These are phyloP conservation scores for Grigorovia humatica DNA, from an alignment of 805 yeast species.

Conservation along the genomic window DNA sequence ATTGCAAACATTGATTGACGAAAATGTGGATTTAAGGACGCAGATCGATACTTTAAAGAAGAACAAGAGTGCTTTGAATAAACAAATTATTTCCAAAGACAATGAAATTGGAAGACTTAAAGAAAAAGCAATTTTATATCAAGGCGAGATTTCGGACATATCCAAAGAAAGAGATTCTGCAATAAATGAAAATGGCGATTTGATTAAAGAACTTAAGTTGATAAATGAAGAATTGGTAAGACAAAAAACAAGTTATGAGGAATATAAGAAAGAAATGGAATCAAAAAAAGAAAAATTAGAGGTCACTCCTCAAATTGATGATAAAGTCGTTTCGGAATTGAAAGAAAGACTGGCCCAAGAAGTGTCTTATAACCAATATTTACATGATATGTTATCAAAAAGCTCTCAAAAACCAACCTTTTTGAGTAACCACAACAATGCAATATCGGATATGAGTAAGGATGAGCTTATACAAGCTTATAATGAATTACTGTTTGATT, in stretches of 20 bases:
- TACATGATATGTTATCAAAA: constrained; percentile 23
- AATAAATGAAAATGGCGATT: constrained; percentile 21
- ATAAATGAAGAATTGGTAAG: constrained; percentile 20
- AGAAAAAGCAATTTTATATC: constrained; percentile 19
- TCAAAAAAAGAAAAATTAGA: constrained; percentile 24
- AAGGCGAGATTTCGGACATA: constrained; percentile 18
- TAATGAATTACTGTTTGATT: constrained; percentile 38
- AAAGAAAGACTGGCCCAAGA: constrained; percentile 28
- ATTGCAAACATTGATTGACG: constrained; percentile 32
- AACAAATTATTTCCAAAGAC: constrained; percentile 29
- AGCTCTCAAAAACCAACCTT: not conserved
- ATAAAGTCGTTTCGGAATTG: constrained; percentile 31
- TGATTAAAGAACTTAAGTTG: constrained; percentile 19
- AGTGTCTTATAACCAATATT: constrained; percentile 20
- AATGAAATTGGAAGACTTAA: constrained; percentile 26
- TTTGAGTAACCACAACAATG: not conserved
- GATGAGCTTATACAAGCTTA: constrained; percentile 18
- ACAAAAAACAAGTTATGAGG: constrained; percentile 23
- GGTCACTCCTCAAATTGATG: not conserved
- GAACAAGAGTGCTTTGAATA: constrained; percentile 29
- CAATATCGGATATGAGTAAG: not conserved
- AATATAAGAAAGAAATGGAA: constrained; percentile 32
- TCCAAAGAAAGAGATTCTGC: constrained; percentile 26
- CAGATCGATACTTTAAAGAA: constrained; percentile 32
- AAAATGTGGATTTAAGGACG: constrained; percentile 34